Percentiles rank a stretch among this genome's conserved stretches.
These are phyloP conservation scores for Neospora caninum DNA, from an alignment of 169 alveolate species.

Conservation along the genomic window DNA sequence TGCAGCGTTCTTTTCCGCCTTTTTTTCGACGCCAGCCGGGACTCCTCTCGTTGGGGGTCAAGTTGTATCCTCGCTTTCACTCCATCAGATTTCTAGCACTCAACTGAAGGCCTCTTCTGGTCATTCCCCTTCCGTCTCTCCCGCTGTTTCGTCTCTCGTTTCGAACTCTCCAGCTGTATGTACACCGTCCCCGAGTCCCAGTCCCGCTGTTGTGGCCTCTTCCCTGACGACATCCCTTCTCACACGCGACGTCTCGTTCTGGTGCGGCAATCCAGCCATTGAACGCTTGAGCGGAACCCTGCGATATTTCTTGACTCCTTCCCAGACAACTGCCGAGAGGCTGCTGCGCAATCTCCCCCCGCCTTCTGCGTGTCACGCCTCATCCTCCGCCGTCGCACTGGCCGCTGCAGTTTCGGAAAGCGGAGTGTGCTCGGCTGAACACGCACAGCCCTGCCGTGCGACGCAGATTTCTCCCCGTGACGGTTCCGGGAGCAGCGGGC, in stretches of 20 bases:
- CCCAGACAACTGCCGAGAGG: slow-evolving; percentile 18
- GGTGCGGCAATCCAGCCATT: slow-evolving; percentile 40
- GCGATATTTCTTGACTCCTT: slow-evolving; percentile 10
- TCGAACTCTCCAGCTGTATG: background rate
- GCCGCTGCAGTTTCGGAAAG: background rate
- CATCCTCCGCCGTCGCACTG: background rate
- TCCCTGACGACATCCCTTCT: background rate
- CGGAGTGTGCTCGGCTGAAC: background rate
- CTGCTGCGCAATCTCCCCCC: slow-evolving; percentile 20
- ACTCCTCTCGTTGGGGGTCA: background rate
- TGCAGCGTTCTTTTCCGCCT: background rate
- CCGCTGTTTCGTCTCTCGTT: background rate
- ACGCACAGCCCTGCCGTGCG: background rate
- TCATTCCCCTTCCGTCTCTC: background rate
- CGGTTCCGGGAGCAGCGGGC: background rate
- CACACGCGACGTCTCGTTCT: background rate
- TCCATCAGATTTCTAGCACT: background rate
- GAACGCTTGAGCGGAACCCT: slow-evolving; percentile 14
- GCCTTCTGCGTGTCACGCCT: background rate
- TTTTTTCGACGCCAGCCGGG: slow-evolving; percentile 20
- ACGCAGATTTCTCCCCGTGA: background rate
- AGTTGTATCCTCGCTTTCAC: background rate
- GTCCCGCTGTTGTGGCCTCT: background rate
- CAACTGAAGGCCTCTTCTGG: background rate
- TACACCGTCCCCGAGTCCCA: background rate